Evolutionary conservation across 805 yeast genomes (phyloP).

Genomic region (Isabelozyma pseudorhagii): DNA sequence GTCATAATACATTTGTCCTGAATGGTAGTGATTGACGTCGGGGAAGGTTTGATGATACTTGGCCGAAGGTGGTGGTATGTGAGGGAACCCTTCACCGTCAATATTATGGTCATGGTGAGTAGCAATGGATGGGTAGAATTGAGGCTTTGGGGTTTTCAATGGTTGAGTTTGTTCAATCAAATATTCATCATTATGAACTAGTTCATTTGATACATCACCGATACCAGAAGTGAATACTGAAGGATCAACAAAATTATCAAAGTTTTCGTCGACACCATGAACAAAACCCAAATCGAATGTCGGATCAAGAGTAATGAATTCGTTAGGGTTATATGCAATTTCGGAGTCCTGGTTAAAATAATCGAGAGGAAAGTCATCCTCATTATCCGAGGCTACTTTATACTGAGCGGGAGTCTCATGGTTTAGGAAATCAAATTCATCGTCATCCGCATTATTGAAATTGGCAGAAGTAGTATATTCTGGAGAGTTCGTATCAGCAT

Average conservation of each 20-base stretch:
- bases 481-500: slow-evolving; percentile 7
- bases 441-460: slow-evolving; percentile 1
- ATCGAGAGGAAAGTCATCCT: slow-evolving; percentile 72
- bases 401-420: slow-evolving; percentile 22
- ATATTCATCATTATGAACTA: slow-evolving; percentile 44
- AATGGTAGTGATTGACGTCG: background rate
- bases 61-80: background rate
- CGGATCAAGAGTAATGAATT: slow-evolving; percentile 21
- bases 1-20: background rate
- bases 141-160: slow-evolving; percentile 30
- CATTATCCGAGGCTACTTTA: slow-evolving; percentile 31
- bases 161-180: slow-evolving; percentile 52
- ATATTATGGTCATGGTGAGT: slow-evolving; percentile 6
- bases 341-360: slow-evolving; percentile 45
- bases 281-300: slow-evolving; percentile 3
- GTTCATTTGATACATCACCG: slow-evolving; percentile 23
- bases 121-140: slow-evolving; percentile 1
- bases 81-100: background rate
- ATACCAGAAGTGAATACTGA: slow-evolving; percentile 10
- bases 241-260: slow-evolving; percentile 16
- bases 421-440: slow-evolving; percentile 11
- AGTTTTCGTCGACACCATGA: slow-evolving; percentile 14
- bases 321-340: slow-evolving; percentile 9
- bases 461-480: slow-evolving; percentile 10
- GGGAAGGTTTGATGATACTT: background rate